Conservation (phyloP, 2,329 filamentous ascomycete genomes). For the Apiospora malaysiana region DNA sequence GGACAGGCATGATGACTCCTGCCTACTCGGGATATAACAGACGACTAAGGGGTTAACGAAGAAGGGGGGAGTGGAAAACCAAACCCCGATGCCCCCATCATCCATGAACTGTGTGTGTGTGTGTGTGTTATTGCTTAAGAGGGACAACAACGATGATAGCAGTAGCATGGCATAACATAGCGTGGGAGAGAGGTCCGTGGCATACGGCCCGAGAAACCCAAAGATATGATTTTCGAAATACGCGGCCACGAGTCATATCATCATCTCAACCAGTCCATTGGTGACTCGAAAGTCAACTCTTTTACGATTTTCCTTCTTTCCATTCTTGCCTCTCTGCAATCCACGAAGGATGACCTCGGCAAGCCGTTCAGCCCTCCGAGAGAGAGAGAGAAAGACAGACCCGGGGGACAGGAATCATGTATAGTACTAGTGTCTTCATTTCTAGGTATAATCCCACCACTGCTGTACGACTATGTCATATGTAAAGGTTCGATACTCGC, state of each 20-base stretch:
- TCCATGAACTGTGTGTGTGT: background rate
- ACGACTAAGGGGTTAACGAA: background rate
- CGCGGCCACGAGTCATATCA: background rate
- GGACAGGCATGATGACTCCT: conserved; percentile 5
- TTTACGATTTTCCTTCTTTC: background rate
- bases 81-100: too few species aligned
- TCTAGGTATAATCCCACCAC: background rate
- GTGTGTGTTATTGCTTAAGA: background rate
- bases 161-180: background rate
- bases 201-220: background rate
- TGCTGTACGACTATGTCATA: background rate
- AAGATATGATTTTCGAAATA: background rate
- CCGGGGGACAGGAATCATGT: background rate
- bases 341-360: background rate
- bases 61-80: background rate
- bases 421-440: too few species aligned
- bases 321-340: background rate
- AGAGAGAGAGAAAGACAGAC: background rate
- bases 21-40: background rate
- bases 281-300: background rate
- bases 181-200: background rate
- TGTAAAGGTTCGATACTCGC: background rate
- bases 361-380: too few species aligned
- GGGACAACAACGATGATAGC: background rate
- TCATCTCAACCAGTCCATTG: background rate